Conservation (phyloP, 2,329 filamentous ascomycete species). For the Macrophomina tecta region DNA sequence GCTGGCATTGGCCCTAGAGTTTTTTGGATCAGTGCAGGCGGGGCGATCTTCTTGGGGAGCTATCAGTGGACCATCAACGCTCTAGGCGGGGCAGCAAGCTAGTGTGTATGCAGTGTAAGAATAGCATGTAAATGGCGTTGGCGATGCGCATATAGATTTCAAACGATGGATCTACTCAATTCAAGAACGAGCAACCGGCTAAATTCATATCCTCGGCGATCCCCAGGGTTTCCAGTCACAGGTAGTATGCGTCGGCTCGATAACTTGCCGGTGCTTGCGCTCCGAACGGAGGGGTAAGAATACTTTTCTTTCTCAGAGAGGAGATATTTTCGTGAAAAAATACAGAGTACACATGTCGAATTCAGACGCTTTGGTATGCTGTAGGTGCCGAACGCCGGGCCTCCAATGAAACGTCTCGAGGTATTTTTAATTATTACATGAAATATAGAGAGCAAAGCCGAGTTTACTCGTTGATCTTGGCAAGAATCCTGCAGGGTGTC, state of each 20-base stretch:
- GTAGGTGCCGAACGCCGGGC: conserved; percentile 28
- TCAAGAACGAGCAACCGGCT: too few species aligned
- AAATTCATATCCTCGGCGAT: too few species aligned
- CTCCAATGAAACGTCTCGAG: conserved; percentile 27
- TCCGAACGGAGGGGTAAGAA: neutral
- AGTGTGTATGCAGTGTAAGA: conserved; percentile 3
- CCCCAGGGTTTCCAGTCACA: neutral
- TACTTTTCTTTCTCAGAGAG: conserved; percentile 1
- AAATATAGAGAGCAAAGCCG: conserved; percentile 22
- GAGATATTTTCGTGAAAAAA: conserved; percentile 26
- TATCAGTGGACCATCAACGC: conserved; percentile 89
- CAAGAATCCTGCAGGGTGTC: conserved; percentile 74
- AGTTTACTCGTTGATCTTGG: conserved; percentile 96
- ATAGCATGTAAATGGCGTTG: conserved; percentile 11
- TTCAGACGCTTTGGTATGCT: conserved; percentile 24
- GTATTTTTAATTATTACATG: conserved; percentile 28
- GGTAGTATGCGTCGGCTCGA: neutral
- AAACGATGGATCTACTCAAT: neutral
- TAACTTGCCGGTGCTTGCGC: neutral
- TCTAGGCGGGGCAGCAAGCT: conserved; percentile 56
- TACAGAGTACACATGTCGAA: conserved; percentile 22
- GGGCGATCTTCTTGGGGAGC: conserved; percentile 90
- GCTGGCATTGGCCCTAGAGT: conserved; percentile 80
- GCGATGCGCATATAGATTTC: neutral
- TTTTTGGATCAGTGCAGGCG: conserved; percentile 93